Evolutionary conservation across 306 rosid species (phyloP).

Genomic region (Vigna angularis): DNA sequence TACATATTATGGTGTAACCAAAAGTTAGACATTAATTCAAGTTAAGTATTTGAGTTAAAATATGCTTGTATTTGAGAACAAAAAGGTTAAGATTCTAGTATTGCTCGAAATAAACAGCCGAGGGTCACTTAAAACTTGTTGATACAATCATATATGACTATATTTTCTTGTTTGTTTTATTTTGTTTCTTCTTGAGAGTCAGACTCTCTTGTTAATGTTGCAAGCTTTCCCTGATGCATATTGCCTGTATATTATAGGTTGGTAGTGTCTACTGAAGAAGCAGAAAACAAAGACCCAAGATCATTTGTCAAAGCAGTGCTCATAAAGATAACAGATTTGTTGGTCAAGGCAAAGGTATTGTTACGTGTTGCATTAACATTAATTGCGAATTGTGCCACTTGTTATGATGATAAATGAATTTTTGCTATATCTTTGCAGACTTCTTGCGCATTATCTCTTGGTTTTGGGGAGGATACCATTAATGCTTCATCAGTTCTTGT

Average conservation of each 20-base stretch:
- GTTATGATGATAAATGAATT: constrained; percentile 16
- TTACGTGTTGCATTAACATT: constrained; percentile 27
- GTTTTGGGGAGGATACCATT: constrained; percentile 93
- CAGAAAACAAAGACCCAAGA: constrained; percentile 59
- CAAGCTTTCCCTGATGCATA: constrained; percentile 34
- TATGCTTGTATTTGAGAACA: too few relatives aligned
- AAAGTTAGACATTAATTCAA: too few relatives aligned
- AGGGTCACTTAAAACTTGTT: constrained; percentile 6
- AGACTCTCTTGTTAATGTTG: not conserved
- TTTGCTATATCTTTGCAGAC: constrained; percentile 58
- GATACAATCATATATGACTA: not conserved
- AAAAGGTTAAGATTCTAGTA: not conserved
- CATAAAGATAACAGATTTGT: constrained; percentile 59
- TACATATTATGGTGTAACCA: too few relatives aligned
- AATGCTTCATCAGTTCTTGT: constrained; percentile 87
- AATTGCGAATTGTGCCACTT: not conserved
- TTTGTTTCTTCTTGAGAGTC: not conserved
- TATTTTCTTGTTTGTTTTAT: not conserved
- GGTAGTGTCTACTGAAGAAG: constrained; percentile 65
- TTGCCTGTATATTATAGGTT: constrained; percentile 50
- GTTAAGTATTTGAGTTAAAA: too few relatives aligned
- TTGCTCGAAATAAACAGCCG: constrained; percentile 11
- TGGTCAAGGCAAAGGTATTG: constrained; percentile 86
- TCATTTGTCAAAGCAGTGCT: constrained; percentile 65
- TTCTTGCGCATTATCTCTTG: constrained; percentile 73